A percentile compares a stretch with the other conserved stretches of the same genome.
Evolutionary conservation across 441 rosid genomes (phyloP).

Genomic region (Dalechampia spathulata): DNA sequence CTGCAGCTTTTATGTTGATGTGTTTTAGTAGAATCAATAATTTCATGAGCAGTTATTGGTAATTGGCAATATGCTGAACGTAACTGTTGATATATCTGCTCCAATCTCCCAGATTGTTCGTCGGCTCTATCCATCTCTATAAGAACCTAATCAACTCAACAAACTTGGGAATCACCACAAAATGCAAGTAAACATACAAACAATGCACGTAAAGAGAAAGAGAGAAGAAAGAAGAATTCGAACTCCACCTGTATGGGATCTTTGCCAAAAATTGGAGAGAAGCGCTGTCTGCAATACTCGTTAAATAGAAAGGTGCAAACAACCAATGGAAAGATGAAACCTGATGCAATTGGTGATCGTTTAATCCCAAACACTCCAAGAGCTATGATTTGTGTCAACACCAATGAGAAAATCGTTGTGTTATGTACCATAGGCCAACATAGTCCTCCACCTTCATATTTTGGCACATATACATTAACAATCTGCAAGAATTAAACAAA

Average conservation of each 20-base stretch:
- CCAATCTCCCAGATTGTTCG: conserved; percentile 46
- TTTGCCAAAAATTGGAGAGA: conserved; percentile 58
- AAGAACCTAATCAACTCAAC: conserved; percentile 44
- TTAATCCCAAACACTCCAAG: conserved; percentile 87
- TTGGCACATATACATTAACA: conserved; percentile 63
- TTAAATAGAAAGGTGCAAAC: conserved; percentile 68
- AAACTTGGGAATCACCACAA: background rate
- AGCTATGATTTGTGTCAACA: conserved; percentile 76
- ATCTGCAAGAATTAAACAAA: conserved; percentile 38
- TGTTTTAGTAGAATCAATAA: conserved; percentile 15
- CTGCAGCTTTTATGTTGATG: conserved; percentile 6
- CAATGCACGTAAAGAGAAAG: background rate
- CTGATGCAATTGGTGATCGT: conserved; percentile 63
- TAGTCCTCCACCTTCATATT: conserved; percentile 77
- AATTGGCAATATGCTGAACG: conserved; percentile 63
- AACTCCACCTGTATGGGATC: conserved; percentile 56
- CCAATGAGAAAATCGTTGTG: conserved; percentile 75
- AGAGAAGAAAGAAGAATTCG: background rate
- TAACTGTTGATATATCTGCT: conserved; percentile 42
- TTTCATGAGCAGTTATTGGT: conserved; percentile 24
- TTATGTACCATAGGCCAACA: conserved; percentile 89
- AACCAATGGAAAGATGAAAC: conserved; percentile 74
- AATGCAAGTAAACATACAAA: background rate
- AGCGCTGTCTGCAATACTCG: conserved; percentile 77
- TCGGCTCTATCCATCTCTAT: conserved; percentile 80